These are phyloP conservation scores for Beauveria sp. DNA, from an alignment of 2,329 filamentous ascomycete genomes.

Conservation along the genomic window DNA sequence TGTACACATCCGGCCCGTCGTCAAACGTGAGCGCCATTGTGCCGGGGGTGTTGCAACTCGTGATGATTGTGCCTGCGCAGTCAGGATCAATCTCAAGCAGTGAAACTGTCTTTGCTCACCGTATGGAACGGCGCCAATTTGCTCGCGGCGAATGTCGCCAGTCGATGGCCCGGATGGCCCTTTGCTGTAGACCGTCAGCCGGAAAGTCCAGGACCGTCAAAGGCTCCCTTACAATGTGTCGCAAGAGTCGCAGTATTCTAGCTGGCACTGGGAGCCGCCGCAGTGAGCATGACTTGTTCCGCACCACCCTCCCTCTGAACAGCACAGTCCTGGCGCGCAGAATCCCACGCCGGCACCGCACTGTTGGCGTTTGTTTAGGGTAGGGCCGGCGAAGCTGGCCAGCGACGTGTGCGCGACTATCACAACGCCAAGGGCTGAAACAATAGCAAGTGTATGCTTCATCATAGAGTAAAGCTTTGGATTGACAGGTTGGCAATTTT, in stretches of 20 bases:
- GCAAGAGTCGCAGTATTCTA: conserved; percentile 33
- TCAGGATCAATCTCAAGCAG: not conserved
- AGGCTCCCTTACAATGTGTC: conserved; percentile 30
- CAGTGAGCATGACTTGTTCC: conserved; percentile 28
- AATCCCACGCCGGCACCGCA: conserved; percentile 30
- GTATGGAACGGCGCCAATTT: conserved; percentile 29
- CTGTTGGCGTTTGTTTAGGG: conserved; percentile 8
- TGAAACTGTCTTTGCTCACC: conserved; percentile 20
- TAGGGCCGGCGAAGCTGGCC: not conserved
- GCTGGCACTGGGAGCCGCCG: conserved; percentile 30
- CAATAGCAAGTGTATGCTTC: not conserved
- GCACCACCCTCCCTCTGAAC: conserved; percentile 31
- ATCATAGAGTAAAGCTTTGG: not conserved
- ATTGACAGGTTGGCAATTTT: too few species aligned
- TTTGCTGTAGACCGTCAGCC: not conserved
- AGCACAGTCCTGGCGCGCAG: conserved; percentile 27
- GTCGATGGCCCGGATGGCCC: conserved; percentile 26
- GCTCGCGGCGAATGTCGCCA: conserved; percentile 23
- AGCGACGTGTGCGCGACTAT: not conserved
- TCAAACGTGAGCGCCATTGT: conserved; percentile 39
- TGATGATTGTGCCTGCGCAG: conserved; percentile 27
- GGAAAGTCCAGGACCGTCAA: too few species aligned
- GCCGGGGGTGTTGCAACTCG: conserved; percentile 26
- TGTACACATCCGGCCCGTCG: conserved; percentile 38
- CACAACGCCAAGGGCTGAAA: not conserved